Evolutionary conservation across 2,329 filamentous ascomycete genomes (phyloP).

Genomic region (Ophiostoma triangulosporum): DNA sequence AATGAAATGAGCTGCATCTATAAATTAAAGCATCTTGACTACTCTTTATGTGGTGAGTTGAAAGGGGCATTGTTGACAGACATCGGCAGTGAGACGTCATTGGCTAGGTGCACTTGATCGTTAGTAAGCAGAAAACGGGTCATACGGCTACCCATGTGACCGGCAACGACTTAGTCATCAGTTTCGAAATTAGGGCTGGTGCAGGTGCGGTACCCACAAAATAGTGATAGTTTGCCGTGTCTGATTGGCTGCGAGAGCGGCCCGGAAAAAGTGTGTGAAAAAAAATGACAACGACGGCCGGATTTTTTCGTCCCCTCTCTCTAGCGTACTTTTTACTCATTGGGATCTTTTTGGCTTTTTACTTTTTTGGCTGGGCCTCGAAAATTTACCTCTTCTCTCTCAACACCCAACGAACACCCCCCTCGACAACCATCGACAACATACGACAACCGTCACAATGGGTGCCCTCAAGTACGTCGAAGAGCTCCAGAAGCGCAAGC

Average conservation of each 20-base stretch:
- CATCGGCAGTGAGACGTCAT: not conserved
- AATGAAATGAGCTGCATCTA: not conserved
- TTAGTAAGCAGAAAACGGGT: not conserved
- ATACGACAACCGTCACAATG: conserved; percentile 50
- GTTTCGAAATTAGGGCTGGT: not conserved
- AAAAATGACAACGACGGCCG: conserved; percentile 1
- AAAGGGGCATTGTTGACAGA: conserved; percentile 5
- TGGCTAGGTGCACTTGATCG: not conserved
- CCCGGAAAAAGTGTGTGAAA: conserved; percentile 6
- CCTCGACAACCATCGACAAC: conserved; percentile 8
- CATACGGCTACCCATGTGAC: not conserved
- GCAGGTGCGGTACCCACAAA: not conserved
- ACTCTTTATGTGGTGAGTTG: not conserved
- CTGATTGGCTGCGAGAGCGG: not conserved
- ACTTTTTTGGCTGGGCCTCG: not conserved
- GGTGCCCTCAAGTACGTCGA: conserved; percentile 99
- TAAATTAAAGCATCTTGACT: not conserved
- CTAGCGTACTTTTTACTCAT: no score
- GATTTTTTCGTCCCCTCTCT: conserved; percentile 3
- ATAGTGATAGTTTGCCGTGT: not conserved
- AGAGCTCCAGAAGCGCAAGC: conserved; percentile 99
- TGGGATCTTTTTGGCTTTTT: no score
- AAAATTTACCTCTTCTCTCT: not conserved
- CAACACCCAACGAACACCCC: conserved; percentile 4
- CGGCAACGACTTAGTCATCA: not conserved